Base-by-base conservation (phyloP, 768 basidiomycete species). In the Tylopilus sp. region DNA sequence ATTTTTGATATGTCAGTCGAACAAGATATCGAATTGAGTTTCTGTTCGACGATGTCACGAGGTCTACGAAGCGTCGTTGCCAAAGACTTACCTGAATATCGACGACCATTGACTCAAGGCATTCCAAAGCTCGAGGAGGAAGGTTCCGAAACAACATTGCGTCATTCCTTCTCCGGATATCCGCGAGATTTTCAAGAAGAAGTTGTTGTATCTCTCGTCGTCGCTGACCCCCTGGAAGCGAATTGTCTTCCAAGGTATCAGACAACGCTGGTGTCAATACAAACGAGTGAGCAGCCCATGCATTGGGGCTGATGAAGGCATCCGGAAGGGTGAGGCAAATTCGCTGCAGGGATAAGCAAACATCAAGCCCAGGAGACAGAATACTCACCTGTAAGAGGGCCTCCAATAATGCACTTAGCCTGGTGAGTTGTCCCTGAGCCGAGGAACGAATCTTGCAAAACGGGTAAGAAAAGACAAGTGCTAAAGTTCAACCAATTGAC, bases 151-250 rank as follows among this genome's bases (percentile, higher is more conserved):
- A 90, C 28, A 87, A 67, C 77, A 92, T 82, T 2, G 87, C 86
- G 52, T 93, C 88, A 52, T 93, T 94, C 49, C 93, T 78, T 47
- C 78, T 73, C 55, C 79, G 82, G 22, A 93, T 81, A 59, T 88
- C 86, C n/a, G 72, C 69, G 41, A 89, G 76, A 50, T 84, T 81
- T 44, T 81, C 79, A 4, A 75, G 64, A 30, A 91, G 71, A 1
- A 72, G 69, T 40, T 71, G 75, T 42, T 69, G 79, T 53, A 83
- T 62, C 50, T 76, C 75, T 22, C 71, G 72, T 48, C 75, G 73
- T 18, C 62, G 65, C 3, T 44, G 55, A 47, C 69, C 67, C n/a
- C 55, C 51, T 13, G 64, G 48, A 0, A 35, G 20, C 2, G 50
- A 21, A 10, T 28, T n/a, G 9, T 51, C 53, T 33, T 73, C 75